These are phyloP conservation scores for Tylopilus plumbeoviolaceoides DNA, from an alignment of 768 basidiomycete species.

Conservation along the genomic window DNA sequence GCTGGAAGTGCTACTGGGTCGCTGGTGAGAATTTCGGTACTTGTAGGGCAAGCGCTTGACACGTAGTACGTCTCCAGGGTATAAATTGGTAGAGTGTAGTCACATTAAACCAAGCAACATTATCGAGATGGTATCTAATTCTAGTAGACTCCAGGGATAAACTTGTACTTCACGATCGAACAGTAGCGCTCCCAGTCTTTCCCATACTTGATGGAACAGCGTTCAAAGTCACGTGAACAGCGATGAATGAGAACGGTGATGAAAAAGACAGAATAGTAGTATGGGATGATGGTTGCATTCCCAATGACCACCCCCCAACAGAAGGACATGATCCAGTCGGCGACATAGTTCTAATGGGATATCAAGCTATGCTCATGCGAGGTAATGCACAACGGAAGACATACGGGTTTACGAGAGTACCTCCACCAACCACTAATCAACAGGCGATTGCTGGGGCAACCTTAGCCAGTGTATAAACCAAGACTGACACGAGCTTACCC, in stretches of 20 bases:
- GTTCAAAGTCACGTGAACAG: constrained; percentile 90
- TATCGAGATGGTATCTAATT: constrained; percentile 11
- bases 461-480: constrained; percentile 5
- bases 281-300: constrained; percentile 76
- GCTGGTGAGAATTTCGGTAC: constrained; percentile 24
- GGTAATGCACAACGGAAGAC: constrained; percentile 21
- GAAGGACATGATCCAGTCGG: constrained; percentile 85
- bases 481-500: constrained; percentile 47
- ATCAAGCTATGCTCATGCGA: not conserved
- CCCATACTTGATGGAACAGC: constrained; percentile 89
- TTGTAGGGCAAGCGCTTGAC: constrained; percentile 3
- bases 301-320: constrained; percentile 83
- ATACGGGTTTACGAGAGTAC: constrained; percentile 86
- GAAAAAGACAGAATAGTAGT: constrained; percentile 98
- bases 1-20: constrained; percentile 5
- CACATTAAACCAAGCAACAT: constrained; percentile 6
- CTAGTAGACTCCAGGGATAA: constrained; percentile 84
- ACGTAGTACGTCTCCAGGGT: not conserved
- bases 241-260: constrained; percentile 89
- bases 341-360: constrained; percentile 75
- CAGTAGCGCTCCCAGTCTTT: constrained; percentile 95
- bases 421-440: constrained; percentile 94
- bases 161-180: constrained; percentile 82
- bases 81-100: not conserved
- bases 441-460: constrained; percentile 69